Evolutionary conservation across 179 eudicot genomes (phyloP).

Genomic region (Beta macrorhiza): DNA sequence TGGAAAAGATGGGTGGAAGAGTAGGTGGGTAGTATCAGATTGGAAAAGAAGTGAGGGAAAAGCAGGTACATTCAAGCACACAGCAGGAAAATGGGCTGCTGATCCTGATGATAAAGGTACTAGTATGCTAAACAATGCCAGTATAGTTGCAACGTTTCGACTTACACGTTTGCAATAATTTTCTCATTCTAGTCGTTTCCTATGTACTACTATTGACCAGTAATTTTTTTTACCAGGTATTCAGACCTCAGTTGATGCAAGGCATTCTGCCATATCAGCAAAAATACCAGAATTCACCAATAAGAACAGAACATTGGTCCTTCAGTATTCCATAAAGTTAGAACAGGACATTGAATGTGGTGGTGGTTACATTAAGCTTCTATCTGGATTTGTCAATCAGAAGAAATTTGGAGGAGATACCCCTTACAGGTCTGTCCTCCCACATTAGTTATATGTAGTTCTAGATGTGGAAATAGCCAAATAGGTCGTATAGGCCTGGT

Average conservation of each 20-base stretch:
- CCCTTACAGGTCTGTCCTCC: constrained; percentile 63
- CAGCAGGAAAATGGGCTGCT: constrained; percentile 82
- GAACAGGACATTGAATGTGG: constrained; percentile 95
- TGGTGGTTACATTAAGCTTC: constrained; percentile 85
- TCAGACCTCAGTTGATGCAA: constrained; percentile 67
- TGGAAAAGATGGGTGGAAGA: constrained; percentile 70
- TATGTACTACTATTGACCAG: background rate
- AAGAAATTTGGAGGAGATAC: constrained; percentile 94
- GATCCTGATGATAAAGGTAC: constrained; percentile 91
- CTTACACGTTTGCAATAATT: no score
- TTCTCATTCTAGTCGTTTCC: no score
- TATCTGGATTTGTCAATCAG: constrained; percentile 79
- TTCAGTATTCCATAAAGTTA: constrained; percentile 70
- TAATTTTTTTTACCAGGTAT: constrained; percentile 48
- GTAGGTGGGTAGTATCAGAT: constrained; percentile 78
- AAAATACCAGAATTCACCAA: constrained; percentile 74
- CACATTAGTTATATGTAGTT: background rate
- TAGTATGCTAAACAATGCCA: background rate
- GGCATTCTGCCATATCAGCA: constrained; percentile 73
- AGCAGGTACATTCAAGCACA: constrained; percentile 77
- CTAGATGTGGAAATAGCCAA: background rate
- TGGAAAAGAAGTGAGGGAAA: constrained; percentile 87
- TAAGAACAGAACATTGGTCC: constrained; percentile 67
- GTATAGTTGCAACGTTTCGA: no score
- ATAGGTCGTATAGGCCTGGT: background rate